phyloP scores from a whole-genome alignment of 768 basidiomycete species.

The Lactarius hengduanensis region DNA sequence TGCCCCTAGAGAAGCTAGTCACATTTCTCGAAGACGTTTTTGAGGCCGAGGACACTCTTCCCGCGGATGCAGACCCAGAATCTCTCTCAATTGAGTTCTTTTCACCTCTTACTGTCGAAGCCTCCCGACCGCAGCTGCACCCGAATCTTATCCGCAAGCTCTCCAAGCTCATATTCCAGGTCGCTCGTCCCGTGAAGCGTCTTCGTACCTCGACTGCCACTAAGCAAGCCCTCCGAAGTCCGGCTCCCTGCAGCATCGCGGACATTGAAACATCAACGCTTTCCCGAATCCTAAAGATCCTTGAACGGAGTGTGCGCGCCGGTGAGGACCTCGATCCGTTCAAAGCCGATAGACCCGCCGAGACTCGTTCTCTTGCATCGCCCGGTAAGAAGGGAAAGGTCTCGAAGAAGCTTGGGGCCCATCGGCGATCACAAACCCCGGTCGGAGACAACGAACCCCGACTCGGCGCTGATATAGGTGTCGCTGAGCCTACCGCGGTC shows the following conservation, averaged over 20 bases:
- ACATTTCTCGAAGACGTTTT: conserved; percentile 83
- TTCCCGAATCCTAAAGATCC: conserved; percentile 65
- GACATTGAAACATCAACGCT: conserved; percentile 66
- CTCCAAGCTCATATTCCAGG: conserved; percentile 63
- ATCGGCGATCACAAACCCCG: conserved; percentile 44
- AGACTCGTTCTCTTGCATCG: conserved; percentile 29
- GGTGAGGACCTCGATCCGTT: conserved; percentile 80
- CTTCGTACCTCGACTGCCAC: conserved; percentile 45
- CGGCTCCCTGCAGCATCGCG: conserved; percentile 51
- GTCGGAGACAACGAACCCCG: conserved; percentile 38
- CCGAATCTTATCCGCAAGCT: conserved; percentile 62
- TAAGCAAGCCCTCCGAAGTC: conserved; percentile 43
- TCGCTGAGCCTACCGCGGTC: conserved; percentile 32
- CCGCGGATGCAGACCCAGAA: conserved; percentile 50
- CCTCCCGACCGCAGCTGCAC: conserved; percentile 59
- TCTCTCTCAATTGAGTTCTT: conserved; percentile 63
- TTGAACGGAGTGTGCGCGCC: conserved; percentile 75
- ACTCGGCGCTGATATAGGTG: conserved; percentile 31
- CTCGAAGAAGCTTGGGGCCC: conserved; percentile 35
- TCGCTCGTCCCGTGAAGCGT: conserved; percentile 68
- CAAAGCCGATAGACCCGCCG: conserved; percentile 33
- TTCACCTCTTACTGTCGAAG: conserved; percentile 58
- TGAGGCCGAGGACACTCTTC: conserved; percentile 71
- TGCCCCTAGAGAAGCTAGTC: conserved; percentile 71
- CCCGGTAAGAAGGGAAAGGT: conserved; percentile 45